A percentile compares a stretch with the other conserved stretches of the same genome.
These are phyloP conservation scores for Pleurozium schreberi DNA, from an alignment of 225 moss, liverwort and hornwort species.

Conservation along the genomic window DNA sequence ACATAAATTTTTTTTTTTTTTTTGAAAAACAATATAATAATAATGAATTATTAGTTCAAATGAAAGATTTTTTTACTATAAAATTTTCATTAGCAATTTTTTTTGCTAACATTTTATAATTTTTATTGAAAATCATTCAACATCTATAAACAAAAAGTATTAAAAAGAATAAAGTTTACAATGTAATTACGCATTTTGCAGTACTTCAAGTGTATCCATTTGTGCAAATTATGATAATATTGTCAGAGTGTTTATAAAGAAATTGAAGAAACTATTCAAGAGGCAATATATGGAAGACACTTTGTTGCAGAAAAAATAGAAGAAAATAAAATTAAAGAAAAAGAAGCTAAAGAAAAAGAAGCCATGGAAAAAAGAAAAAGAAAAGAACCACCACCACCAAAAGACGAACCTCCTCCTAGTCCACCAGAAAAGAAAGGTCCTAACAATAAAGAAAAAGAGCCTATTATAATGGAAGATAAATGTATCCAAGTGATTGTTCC, in stretches of 20 bases:
- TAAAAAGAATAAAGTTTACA: not conserved
- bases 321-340: not conserved
- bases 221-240: not conserved
- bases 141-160: not conserved
- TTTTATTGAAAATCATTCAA: not conserved
- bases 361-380: not conserved
- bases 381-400: not conserved
- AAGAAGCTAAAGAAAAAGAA: not conserved
- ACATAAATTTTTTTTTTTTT: too few species aligned
- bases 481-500: slow-evolving; percentile 37
- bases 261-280: slow-evolving; percentile 4
- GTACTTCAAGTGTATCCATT: not conserved
- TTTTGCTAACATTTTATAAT: too few species aligned
- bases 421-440: not conserved
- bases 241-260: slow-evolving; percentile 18
- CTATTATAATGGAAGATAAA: slow-evolving; percentile 9
- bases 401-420: not conserved
- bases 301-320: not conserved
- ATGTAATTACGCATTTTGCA: not conserved
- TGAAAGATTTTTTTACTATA: not conserved
- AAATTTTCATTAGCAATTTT: too few species aligned
- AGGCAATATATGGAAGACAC: not conserved
- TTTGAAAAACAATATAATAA: too few species aligned
- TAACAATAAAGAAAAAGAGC: not conserved
- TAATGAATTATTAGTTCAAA: not conserved